phyloP scores from a whole-genome alignment of 2,329 filamentous ascomycete genomes.

The Tolypocladium album region DNA sequence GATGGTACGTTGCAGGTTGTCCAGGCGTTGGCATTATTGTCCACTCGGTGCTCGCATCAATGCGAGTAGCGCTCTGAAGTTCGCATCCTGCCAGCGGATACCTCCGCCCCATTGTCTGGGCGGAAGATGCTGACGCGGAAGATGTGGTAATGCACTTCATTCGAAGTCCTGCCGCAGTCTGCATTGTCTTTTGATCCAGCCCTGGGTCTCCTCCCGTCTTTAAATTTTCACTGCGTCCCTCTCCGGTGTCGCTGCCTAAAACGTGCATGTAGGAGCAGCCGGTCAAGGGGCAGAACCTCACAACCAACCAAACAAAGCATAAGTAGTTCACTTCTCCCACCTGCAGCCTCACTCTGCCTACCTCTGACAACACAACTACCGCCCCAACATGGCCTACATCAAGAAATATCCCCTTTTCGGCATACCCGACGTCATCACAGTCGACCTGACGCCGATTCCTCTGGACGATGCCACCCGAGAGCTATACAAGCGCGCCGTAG shows the following conservation, averaged over 20 bases:
- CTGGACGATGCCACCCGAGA: background rate
- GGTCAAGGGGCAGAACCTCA: no score
- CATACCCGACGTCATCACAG: background rate
- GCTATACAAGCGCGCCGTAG: background rate
- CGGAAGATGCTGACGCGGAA: background rate
- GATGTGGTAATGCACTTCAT: background rate
- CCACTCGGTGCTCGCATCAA: background rate
- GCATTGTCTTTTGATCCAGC: background rate
- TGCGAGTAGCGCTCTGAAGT: background rate
- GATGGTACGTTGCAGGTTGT: background rate
- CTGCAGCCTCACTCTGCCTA: background rate
- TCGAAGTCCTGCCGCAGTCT: background rate
- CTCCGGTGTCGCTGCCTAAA: no score
- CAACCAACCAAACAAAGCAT: background rate
- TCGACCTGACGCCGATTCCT: background rate
- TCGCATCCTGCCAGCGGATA: background rate
- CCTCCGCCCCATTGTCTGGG: no score
- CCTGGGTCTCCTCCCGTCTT: no score
- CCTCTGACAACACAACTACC: background rate
- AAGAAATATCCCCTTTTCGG: background rate
- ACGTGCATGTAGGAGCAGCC: background rate
- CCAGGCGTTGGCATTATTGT: background rate
- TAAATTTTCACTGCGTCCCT: no score
- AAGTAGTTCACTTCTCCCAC: background rate
- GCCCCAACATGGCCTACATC: background rate